Conservation (phyloP, 805 yeast species). For the Kodamaea leandrae region DNA sequence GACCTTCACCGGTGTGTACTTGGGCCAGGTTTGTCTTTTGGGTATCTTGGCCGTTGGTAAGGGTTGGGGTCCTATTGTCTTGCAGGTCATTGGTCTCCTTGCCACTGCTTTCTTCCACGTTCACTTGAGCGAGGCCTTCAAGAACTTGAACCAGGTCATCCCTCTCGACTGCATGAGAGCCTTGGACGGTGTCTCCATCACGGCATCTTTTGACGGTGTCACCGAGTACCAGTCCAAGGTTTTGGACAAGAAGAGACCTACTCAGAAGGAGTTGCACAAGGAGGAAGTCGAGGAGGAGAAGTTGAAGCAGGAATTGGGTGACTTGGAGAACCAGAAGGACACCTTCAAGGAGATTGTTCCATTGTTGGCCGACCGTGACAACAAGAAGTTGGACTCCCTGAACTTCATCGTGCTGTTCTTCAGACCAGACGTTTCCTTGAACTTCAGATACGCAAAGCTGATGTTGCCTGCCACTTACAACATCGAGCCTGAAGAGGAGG, state of each 20-base stretch:
- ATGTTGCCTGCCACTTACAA: conserved; percentile 36
- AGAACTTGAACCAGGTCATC: conserved; percentile 51
- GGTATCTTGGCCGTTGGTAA: conserved; percentile 88
- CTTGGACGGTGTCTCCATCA: conserved; percentile 63
- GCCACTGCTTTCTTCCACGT: conserved; percentile 69
- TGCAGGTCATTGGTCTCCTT: conserved; percentile 64
- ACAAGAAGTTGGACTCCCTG: conserved; percentile 31
- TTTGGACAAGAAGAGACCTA: conserved; percentile 18
- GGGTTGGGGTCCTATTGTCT: conserved; percentile 90
- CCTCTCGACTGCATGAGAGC: conserved; percentile 78
- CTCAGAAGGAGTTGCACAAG: conserved; percentile 3
- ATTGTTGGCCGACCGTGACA: conserved; percentile 66
- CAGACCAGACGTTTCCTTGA: conserved; percentile 61
- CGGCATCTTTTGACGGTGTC: conserved; percentile 50
- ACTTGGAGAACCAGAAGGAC: conserved; percentile 16
- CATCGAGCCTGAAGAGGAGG: conserved; percentile 41
- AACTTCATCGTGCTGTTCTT: conserved; percentile 49
- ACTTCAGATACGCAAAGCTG: conserved; percentile 34
- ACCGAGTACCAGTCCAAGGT: conserved; percentile 36
- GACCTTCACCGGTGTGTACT: conserved; percentile 80
- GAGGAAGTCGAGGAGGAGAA: conserved; percentile 10
- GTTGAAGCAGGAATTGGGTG: conserved; percentile 19
- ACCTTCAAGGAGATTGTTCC: conserved; percentile 42
- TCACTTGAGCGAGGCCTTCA: conserved; percentile 64
- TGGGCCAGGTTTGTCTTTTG: conserved; percentile 81